These are phyloP conservation scores for Apophysomyces elegans DNA, from an alignment of 371 early-diverging fungal species.

Conservation along the genomic window DNA sequence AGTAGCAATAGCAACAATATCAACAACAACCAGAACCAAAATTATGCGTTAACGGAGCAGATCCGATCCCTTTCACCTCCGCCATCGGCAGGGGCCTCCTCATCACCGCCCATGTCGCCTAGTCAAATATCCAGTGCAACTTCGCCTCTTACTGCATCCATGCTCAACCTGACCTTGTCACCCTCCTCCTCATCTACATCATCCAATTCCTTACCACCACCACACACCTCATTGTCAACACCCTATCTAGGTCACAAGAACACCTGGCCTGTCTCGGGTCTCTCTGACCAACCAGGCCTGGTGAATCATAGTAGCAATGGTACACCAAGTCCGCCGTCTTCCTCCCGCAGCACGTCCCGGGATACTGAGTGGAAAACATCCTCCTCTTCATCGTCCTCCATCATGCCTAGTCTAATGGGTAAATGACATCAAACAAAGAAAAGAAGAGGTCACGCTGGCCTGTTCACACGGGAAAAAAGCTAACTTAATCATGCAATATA, in stretches of 20 bases:
- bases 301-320: background rate
- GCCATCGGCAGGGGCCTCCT: conserved; percentile 16
- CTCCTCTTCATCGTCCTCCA: conserved; percentile 8
- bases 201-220: conserved; percentile 25
- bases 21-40: conserved; percentile 5
- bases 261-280: background rate
- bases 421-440: conserved; percentile 12
- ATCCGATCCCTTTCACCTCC: conserved; percentile 33
- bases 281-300: conserved; percentile 10
- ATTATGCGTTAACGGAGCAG: conserved; percentile 22
- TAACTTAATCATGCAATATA: conserved; percentile 7
- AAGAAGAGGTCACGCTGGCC: background rate
- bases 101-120: conserved; percentile 31
- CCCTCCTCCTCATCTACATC: conserved; percentile 40
- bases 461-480: background rate
- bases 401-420: conserved; percentile 52
- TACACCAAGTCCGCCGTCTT: conserved; percentile 17
- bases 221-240: conserved; percentile 30
- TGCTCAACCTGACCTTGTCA: conserved; percentile 46
- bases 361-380: conserved; percentile 26
- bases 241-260: conserved; percentile 13
- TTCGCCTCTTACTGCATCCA: conserved; percentile 35
- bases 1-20: conserved; percentile 13
- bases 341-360: conserved; percentile 7
- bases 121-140: conserved; percentile 20